Base-by-base conservation (phyloP, 2,329 filamentous ascomycete species). In the Esteya vermicola region DNA sequence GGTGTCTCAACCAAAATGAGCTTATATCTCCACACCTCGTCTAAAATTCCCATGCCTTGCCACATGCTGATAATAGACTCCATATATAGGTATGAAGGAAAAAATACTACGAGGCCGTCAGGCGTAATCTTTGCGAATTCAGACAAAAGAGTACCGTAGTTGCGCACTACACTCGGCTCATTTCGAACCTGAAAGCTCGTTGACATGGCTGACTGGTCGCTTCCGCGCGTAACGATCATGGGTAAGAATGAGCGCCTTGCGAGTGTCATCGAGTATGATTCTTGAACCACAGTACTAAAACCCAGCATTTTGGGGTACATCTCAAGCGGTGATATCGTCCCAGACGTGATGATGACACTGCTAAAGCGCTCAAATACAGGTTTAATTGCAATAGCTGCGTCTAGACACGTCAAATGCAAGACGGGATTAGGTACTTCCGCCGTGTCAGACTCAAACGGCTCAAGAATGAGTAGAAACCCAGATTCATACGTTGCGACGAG, bases 271-370 rank as follows among this genome's bases (percentile, higher is more conserved):
- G 77, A 78, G 62, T 98, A 98, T 0, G 93, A 98, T 58, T 98
- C 88, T 55, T 96, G 88, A 4, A 96, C 81, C 1, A 96, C 86
- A 2, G 88, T 85, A 9, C 72, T 71, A 61, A 98, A 98, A 39
- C 85, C 82, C 21, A 98, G 77, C 88, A 98, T 98, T 54, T 94
- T 95, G 0, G 91, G 93, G 53, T 98, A 98, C 82, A 98, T 98
- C 56, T 98, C 93, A 4, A 98, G 63, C 0, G 91, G 91, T 2
- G 91, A 96, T 45, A 98, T 85, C 2, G 91, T 98, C 47, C 91
- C 91, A 0, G 91, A 96, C 0, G 91, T 98, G 56, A 98, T 96
- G 54, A 98, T 93, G 48, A 98, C 91, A 2, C 91, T 96, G 58
- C 85, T 88, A 58, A 98, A 98, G 38, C 91, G 80, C 44, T 98